Conservation (phyloP, 345 rosid species). For the Aquilaria sinensis region DNA sequence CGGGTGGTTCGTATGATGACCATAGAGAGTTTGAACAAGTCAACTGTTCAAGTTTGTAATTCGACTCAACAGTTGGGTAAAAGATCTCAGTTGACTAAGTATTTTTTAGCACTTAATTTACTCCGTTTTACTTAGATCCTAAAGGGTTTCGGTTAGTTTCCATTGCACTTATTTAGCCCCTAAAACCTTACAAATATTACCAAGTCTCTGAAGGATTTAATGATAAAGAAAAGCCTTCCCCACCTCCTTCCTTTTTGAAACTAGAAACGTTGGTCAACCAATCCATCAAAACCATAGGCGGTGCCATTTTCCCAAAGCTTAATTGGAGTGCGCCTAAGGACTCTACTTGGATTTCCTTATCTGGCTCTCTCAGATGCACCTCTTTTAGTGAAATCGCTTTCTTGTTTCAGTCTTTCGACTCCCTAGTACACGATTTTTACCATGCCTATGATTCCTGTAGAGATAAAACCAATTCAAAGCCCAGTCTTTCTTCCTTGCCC, state of each 20-base stretch:
- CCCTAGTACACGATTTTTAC: conserved; percentile 56
- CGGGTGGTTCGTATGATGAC: no score
- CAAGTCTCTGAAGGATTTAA: conserved; percentile 38
- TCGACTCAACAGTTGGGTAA: no score
- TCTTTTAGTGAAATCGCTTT: conserved; percentile 55
- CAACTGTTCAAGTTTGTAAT: no score
- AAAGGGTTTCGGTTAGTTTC: neutral
- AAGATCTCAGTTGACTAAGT: no score
- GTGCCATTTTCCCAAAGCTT: conserved; percentile 60
- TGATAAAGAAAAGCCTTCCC: conserved; percentile 37
- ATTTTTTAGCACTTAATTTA: no score
- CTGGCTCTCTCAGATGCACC: conserved; percentile 54
- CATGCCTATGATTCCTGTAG: conserved; percentile 61
- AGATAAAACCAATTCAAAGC: conserved; percentile 39
- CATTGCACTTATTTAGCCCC: neutral
- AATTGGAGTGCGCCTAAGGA: conserved; percentile 95
- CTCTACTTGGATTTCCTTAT: conserved; percentile 70
- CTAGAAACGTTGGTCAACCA: conserved; percentile 47
- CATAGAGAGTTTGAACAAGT: no score
- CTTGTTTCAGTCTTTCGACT: conserved; percentile 60
- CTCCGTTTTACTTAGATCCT: no score
- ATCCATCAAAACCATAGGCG: conserved; percentile 60
- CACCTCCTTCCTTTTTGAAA: conserved; percentile 51
- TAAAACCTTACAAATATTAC: no score
- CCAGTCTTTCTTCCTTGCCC: conserved; percentile 62